Evolutionary conservation across 179 eudicot species (phyloP).

Genomic region (Beta corolliflora): DNA sequence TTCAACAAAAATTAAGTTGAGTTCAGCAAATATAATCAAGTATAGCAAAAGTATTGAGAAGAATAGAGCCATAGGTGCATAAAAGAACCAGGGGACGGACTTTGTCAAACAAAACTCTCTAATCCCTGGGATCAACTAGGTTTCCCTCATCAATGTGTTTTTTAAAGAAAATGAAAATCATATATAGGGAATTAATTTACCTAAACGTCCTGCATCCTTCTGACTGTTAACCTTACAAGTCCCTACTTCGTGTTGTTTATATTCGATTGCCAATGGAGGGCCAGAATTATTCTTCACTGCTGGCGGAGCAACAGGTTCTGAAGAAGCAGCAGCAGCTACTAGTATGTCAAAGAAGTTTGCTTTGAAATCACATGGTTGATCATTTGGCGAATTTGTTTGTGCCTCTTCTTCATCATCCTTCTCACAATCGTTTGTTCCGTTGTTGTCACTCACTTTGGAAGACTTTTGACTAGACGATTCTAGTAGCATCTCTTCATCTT

Average conservation of each 20-base stretch:
- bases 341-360: neutral
- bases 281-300: neutral
- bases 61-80: no score
- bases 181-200: neutral
- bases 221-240: slow-evolving; percentile 7
- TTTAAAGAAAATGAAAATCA: neutral
- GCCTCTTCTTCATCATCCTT: neutral
- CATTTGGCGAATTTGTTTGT: neutral
- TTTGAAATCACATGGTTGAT: neutral
- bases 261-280: neutral
- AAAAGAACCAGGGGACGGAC: neutral
- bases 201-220: neutral
- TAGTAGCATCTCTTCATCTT: slow-evolving; percentile 16
- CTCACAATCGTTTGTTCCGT: neutral
- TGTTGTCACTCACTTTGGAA: neutral
- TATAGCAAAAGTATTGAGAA: no score
- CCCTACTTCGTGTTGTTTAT: neutral
- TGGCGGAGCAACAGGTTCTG: neutral
- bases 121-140: neutral
- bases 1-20: no score
- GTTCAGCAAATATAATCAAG: no score
- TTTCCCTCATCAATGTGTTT: neutral
- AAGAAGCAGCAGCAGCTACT: neutral
- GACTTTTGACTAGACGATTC: slow-evolving; percentile 10
- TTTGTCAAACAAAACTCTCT: neutral